These are phyloP conservation scores for Kodamaea hsintzibuensis DNA, from an alignment of 805 yeast species.

Conservation along the genomic window DNA sequence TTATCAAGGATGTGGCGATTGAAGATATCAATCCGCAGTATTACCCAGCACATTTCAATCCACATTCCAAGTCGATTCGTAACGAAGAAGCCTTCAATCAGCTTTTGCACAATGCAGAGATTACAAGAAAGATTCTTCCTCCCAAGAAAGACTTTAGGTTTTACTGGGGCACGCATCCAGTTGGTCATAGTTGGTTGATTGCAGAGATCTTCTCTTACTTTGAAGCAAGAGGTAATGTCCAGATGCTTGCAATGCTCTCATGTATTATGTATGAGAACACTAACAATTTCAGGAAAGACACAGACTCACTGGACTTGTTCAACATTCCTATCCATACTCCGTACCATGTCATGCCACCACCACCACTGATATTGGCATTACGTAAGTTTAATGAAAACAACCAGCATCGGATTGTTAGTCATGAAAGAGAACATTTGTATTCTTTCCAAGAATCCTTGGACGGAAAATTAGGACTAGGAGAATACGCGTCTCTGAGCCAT, in stretches of 20 bases:
- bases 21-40: conserved; percentile 17
- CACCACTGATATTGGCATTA: conserved; percentile 21
- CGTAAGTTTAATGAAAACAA: conserved; percentile 13
- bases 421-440: not conserved
- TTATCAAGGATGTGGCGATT: conserved; percentile 41
- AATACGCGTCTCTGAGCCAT: conserved; percentile 8
- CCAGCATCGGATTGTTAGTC: not conserved
- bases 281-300: conserved; percentile 18
- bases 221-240: conserved; percentile 66
- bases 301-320: conserved; percentile 19
- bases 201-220: conserved; percentile 62
- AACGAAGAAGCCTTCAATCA: conserved; percentile 11
- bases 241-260: conserved; percentile 87
- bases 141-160: conserved; percentile 30
- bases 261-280: conserved; percentile 61
- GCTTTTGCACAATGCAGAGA: conserved; percentile 10
- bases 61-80: conserved; percentile 3
- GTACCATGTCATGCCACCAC: conserved; percentile 36
- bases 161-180: conserved; percentile 81
- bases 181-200: conserved; percentile 69
- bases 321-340: conserved; percentile 51
- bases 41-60: conserved; percentile 7
- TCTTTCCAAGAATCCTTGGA: not conserved
- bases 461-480: not conserved
- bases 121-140: conserved; percentile 8